Conservation (phyloP, 2,329 filamentous ascomycete genomes). For the Lizonia empirigonia region DNA sequence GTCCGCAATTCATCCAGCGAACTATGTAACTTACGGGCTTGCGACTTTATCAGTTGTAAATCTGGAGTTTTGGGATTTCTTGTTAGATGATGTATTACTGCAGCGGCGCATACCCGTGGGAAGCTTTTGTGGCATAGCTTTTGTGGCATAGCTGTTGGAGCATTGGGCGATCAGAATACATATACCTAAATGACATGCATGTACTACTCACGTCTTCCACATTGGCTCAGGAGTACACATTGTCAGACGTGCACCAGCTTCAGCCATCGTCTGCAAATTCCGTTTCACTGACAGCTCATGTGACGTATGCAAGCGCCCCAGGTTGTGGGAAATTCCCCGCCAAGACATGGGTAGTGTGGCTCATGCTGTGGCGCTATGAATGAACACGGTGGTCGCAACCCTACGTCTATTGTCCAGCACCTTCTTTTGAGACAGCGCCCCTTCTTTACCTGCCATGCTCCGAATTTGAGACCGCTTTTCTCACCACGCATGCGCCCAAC, state of each 20-base stretch:
- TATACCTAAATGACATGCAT: slow-evolving; percentile 26
- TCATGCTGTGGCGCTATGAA: slow-evolving; percentile 30
- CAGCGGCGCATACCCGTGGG: slow-evolving; percentile 26
- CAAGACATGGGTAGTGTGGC: slow-evolving; percentile 22
- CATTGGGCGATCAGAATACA: slow-evolving; percentile 25
- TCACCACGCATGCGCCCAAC: slow-evolving; percentile 23
- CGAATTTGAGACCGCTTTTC: slow-evolving; percentile 21
- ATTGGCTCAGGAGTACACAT: background rate
- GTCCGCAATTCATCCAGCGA: slow-evolving; percentile 1
- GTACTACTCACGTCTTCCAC: background rate
- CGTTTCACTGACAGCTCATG: background rate
- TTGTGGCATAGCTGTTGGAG: slow-evolving; percentile 21
- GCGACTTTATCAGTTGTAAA: slow-evolving; percentile 16
- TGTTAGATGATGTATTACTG: slow-evolving; percentile 13
- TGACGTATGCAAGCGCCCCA: slow-evolving; percentile 20
- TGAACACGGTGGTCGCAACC: slow-evolving; percentile 40
- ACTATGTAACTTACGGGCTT: slow-evolving; percentile 7
- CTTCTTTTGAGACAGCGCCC: slow-evolving; percentile 37
- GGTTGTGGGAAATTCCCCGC: slow-evolving; percentile 11
- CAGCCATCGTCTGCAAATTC: no score
- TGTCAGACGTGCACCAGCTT: background rate
- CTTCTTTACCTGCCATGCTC: slow-evolving; percentile 30
- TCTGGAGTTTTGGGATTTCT: slow-evolving; percentile 18
- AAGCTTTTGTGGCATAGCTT: slow-evolving; percentile 19
- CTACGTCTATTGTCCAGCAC: slow-evolving; percentile 32